phyloP scores from a whole-genome alignment of 1,139 yeast species.

The Eremothecium cymbalariae region DNA sequence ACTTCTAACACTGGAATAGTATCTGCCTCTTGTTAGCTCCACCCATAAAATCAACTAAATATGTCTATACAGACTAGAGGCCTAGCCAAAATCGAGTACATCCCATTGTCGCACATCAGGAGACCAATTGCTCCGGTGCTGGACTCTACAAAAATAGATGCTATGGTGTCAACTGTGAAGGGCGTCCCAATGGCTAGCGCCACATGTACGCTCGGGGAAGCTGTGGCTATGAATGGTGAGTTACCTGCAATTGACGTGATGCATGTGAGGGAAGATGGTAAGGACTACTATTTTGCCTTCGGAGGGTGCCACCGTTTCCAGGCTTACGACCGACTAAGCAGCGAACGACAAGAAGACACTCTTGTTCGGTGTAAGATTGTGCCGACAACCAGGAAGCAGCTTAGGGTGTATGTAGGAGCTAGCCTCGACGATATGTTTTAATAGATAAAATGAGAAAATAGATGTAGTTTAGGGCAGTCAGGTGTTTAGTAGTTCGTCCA shows the following conservation, averaged over 20 bases:
- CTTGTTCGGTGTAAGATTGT: constrained; percentile 56
- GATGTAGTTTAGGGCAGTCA: neutral
- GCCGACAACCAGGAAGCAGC: constrained; percentile 59
- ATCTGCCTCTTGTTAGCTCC: neutral
- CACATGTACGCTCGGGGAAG: constrained; percentile 48
- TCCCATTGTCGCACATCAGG: constrained; percentile 58
- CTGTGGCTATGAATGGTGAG: constrained; percentile 42
- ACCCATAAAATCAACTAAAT: constrained; percentile 5
- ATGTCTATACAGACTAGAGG: constrained; percentile 44
- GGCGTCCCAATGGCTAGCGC: constrained; percentile 58
- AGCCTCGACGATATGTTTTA: constrained; percentile 52
- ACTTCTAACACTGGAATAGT: neutral
- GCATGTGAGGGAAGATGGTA: constrained; percentile 47
- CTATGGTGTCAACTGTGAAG: constrained; percentile 67
- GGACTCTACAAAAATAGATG: constrained; percentile 60
- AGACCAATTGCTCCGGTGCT: constrained; percentile 82
- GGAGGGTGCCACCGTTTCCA: constrained; percentile 84
- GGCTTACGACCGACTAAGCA: constrained; percentile 52
- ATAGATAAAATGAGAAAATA: too few relatives aligned
- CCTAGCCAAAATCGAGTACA: constrained; percentile 41
- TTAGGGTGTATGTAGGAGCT: constrained; percentile 55
- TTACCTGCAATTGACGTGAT: constrained; percentile 73
- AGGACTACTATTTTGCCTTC: constrained; percentile 63
- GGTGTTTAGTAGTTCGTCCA: constrained; percentile 3
- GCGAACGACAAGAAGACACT: constrained; percentile 32